These are phyloP conservation scores for Cladophialophora psammophila DNA, from an alignment of 2,329 filamentous ascomycete species.

Conservation along the genomic window DNA sequence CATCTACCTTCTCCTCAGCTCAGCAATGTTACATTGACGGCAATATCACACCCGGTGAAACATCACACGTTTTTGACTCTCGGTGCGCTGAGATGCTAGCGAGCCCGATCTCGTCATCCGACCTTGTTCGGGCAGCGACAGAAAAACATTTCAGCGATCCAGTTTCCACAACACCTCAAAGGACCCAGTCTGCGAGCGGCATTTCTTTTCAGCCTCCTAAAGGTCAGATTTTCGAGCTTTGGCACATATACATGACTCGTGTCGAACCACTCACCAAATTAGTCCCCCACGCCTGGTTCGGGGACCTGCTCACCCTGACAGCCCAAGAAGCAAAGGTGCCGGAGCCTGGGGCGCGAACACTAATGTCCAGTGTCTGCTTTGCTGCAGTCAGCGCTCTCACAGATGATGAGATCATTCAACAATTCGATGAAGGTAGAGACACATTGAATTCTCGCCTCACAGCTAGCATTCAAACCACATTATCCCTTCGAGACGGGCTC, in stretches of 20 bases:
- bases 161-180: no score
- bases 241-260: constrained; percentile 10
- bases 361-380: constrained; percentile 1
- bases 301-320: constrained; percentile 2
- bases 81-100: background rate
- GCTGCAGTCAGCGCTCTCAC: constrained; percentile 8
- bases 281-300: background rate
- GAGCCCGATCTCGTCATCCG: background rate
- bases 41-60: no score
- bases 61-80: background rate
- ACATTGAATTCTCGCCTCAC: background rate
- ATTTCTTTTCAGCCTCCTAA: background rate
- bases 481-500: background rate
- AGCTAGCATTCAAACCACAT: background rate
- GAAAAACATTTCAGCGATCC: background rate
- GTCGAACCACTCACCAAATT: constrained; percentile 10
- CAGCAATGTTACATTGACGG: no score
- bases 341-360: background rate
- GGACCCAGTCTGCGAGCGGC: background rate
- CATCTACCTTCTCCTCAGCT: no score
- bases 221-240: constrained; percentile 3
- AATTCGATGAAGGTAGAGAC: background rate
- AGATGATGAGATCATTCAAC: background rate
- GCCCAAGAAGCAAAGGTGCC: background rate
- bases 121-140: background rate